Evolutionary conservation across 140 eudicot genomes (phyloP).

Genomic region (Oenanthe javanica): DNA sequence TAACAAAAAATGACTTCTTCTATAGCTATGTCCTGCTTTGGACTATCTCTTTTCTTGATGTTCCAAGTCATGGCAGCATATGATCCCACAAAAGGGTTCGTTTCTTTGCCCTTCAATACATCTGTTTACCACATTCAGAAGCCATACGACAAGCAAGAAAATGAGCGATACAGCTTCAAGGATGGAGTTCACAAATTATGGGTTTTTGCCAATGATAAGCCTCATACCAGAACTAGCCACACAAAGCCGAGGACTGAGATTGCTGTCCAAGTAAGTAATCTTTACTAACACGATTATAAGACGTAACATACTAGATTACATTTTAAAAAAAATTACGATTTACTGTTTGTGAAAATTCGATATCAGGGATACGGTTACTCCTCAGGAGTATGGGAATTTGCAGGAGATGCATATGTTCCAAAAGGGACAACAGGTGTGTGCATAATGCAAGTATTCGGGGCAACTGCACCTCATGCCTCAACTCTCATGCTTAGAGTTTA

Average conservation of each 20-base stretch:
- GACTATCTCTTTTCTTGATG: neutral
- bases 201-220: constrained; percentile 29
- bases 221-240: constrained; percentile 16
- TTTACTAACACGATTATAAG: neutral
- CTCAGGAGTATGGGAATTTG: constrained; percentile 32
- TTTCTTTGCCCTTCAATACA: constrained; percentile 23
- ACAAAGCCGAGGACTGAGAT: constrained; percentile 33
- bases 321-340: too few species aligned
- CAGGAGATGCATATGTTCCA: constrained; percentile 24
- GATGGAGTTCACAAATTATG: constrained; percentile 31
- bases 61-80: neutral
- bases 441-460: constrained; percentile 36
- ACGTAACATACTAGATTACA: too few species aligned
- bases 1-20: neutral
- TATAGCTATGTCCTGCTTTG: neutral
- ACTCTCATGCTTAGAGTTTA: constrained; percentile 26
- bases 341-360: neutral
- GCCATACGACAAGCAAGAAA: constrained; percentile 25
- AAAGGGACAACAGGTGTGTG: constrained; percentile 4
- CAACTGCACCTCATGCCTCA: constrained; percentile 14
- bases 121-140: constrained; percentile 16
- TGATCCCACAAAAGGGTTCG: constrained; percentile 24
- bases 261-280: constrained; percentile 5
- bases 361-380: constrained; percentile 12
- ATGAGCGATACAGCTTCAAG: constrained; percentile 25